Base-by-base conservation (phyloP, 2,329 filamentous ascomycete genomes). In the Scedosporium aurantiacum region DNA sequence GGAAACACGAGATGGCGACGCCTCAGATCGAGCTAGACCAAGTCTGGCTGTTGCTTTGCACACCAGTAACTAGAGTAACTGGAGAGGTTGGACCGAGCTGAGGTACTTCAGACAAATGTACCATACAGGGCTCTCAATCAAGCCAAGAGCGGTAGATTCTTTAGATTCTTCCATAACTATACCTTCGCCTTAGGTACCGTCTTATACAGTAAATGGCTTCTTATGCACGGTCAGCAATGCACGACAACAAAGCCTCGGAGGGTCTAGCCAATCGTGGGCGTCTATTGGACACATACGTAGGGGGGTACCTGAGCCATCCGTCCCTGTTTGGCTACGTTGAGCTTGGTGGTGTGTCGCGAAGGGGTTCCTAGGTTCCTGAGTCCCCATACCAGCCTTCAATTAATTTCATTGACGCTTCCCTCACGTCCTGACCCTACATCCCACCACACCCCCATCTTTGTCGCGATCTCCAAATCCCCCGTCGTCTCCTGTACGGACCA, bases 241-340 rank as follows among this genome's bases (percentile, higher is more conserved):
- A 52, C 58, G 43, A 60, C 27, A 60, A 60, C 58, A 60, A 60
- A 45, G 41, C 58, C 58, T 60, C 58, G 58, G 58, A 32, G 43
- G 25, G 10, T 21, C 27, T 2, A n/a, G 41, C 58, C 58, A 60
- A 60, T 60, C 41, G 47, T 23, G 27, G 21, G 41, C 23, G 43
- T 25, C 14, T 25, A 37, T 27, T 28, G n/a, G 28, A 25, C 32
- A 23, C 41, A 60, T 32, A 28, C 12, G 58, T 50, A 50, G 50
- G 50, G 18, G 23, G 50, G 50, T 23, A 23, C 50, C 50, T 54
- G 50, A 18, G 12, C 50, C 50, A 6, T 54, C 23, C 18, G 18
- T 54, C 18, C 32, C 32, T 37, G 32, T 37, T 54, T 54, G 50
- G 21, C 50, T 54, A 10, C 21, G 50, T 23, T 27, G 23, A 54